Base-by-base conservation (phyloP, 371 early-diverging fungal species). In the Smittium culicis region DNA sequence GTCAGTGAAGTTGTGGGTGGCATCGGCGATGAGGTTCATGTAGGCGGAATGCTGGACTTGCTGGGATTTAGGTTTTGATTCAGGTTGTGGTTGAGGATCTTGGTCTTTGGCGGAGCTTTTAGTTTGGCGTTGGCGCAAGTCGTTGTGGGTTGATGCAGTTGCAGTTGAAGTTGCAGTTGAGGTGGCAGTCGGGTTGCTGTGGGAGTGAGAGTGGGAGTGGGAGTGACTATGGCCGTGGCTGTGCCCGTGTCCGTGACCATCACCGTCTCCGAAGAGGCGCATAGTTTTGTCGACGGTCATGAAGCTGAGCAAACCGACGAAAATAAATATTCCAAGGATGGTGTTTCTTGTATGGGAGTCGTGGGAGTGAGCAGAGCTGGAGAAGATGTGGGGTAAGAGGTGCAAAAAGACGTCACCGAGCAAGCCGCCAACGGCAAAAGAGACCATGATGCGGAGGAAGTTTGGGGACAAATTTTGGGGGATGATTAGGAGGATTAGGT, bases 1-100 rank as follows among this genome's bases (percentile, higher is more conserved):
- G 65, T 93, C 93, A n/a, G 92, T 89, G 68, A 92, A 88, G 74
- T 92, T 93, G 80, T 93, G 93, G 1, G 90, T 83, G 27, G 87
- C 87, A 71, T 92, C 92, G 14, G 92, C 93, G 67, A 93, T 80
- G 32, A 93, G 74, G 71, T 90, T 91, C 65, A 92, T 72, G 66
- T 90, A 90, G 0, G 90, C 89, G 25, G 88, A 88, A 20, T 85
- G 73, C 72, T 86, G 86, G 74, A 89, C 82, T 57, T 63, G 66
- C 57, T 28, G 67, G 20, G 31, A 64, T 35, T 63, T 60, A 25
- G 29, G 30, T 32, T 54, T n/a, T 30, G 30, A 27, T 25, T 29
- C 27, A 55, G 69, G 70, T 58, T 78, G 73, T 5, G 79, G 68
- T 54, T 59, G 67, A 25, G 66, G 57, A 1, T 54, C n/a, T n/a